Conservation (phyloP, 73 alveolate genomes). For the Effrenium voratum region DNA sequence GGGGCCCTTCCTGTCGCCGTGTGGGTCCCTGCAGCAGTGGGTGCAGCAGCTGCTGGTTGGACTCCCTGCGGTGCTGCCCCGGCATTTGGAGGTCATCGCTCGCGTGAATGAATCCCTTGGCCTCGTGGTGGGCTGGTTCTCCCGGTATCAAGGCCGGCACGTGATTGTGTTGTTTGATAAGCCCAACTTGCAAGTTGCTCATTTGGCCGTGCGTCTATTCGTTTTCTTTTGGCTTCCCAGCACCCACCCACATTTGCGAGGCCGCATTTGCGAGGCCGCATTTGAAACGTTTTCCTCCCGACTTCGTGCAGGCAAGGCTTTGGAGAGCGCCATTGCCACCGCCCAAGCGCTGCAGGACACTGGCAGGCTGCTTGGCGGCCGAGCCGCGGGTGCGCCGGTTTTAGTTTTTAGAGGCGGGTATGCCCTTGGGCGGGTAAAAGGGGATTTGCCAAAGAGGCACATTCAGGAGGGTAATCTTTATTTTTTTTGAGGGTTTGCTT, state of each 20-base stretch:
- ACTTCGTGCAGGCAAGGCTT: background rate
- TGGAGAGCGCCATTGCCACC: conserved; percentile 1
- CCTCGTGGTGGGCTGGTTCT: background rate
- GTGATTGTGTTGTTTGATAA: background rate
- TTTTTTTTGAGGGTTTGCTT: too few species aligned
- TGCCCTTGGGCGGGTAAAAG: too few species aligned
- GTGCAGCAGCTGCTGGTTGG: background rate
- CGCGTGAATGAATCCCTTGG: conserved; percentile 10
- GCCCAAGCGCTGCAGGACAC: conserved; percentile 3
- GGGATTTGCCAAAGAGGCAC: too few species aligned
- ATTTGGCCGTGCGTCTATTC: background rate
- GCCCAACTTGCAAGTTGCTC: background rate
- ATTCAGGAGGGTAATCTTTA: too few species aligned
- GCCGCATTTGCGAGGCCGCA: background rate
- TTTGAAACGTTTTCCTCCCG: background rate
- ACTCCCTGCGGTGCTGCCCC: background rate
- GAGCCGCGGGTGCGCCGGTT: too few species aligned
- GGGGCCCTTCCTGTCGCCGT: background rate
- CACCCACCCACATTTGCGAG: background rate
- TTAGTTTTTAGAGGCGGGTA: too few species aligned
- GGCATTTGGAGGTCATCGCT: background rate
- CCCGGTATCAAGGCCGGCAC: background rate
- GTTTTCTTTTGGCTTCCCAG: background rate
- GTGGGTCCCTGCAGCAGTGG: background rate
- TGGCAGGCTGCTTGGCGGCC: background rate